Evolutionary conservation across 495 filamentous ascomycete genomes (phyloP).

Genomic region (Hypoxylon intermedium): DNA sequence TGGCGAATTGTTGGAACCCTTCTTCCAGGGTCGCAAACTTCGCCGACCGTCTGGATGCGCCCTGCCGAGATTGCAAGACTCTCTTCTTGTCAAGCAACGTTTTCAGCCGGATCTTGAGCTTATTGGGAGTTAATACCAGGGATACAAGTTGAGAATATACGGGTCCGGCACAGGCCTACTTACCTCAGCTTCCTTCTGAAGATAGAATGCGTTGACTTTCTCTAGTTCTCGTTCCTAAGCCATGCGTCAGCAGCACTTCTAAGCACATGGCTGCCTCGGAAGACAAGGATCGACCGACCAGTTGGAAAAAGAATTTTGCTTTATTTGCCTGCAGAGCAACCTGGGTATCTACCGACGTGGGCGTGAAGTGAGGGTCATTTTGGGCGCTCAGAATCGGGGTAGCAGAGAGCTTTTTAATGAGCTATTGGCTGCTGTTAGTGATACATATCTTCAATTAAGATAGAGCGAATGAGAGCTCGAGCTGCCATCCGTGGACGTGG

Average conservation of each 20-base stretch:
- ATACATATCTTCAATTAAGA: conserved; percentile 34
- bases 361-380: conserved; percentile 63
- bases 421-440: conserved; percentile 62
- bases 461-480: conserved; percentile 19
- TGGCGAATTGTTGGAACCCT: conserved; percentile 95
- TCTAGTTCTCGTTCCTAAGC: conserved; percentile 91
- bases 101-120: conserved; percentile 92
- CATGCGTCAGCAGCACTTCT: conserved; percentile 9
- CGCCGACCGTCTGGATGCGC: conserved; percentile 81
- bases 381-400: conserved; percentile 82
- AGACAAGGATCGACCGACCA: conserved; percentile 63
- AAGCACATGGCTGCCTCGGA: not conserved
- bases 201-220: conserved; percentile 97
- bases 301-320: conserved; percentile 96
- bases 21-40: conserved; percentile 94
- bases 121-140: conserved; percentile 22
- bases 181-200: conserved; percentile 98
- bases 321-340: conserved; percentile 94
- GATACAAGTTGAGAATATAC: not conserved
- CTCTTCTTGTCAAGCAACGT: conserved; percentile 94
- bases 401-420: conserved; percentile 96
- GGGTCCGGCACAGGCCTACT: conserved; percentile 37
- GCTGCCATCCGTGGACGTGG: not conserved
- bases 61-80: conserved; percentile 78
- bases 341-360: conserved; percentile 70